Base-by-base conservation (phyloP, 805 yeast genomes). In the Candida jianshihensis region DNA sequence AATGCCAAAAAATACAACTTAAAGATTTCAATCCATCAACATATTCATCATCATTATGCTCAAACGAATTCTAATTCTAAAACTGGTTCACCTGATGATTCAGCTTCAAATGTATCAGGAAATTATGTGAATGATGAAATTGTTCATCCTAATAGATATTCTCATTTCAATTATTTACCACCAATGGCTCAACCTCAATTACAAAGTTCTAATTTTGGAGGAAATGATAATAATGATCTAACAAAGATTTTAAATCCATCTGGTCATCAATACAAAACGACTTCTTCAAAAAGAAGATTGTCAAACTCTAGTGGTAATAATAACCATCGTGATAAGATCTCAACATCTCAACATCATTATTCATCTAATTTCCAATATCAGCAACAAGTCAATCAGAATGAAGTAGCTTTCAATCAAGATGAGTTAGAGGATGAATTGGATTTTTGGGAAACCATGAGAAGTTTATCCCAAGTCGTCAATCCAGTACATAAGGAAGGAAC, bases 21-120 rank as follows among this genome's bases (percentile, higher is more conserved):
- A 30, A 68, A 73, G 31, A 67, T 87, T 12, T 78, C 87, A 4
- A 73, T 87, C 16, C 95, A 87, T 59, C 95, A 87, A 55, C 95
- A 85, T 56, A 78, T 82, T 31, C 90, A 84, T 57, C 85, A 85
- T 53, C 88, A 83, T 57, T 80, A 81, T 57, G 66, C 61, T 4
- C 46, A 46, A 24, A 48, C 64, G 16, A 74, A 71, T 36, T 73
- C 76, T 5, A 11, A 12, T 6, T 33, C 39, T 3, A 46, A 44
- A 30, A 43, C 32, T 3, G 41, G 34, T 5, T 46, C 54, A 6
- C 53, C 56, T 8, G 51, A 37, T 2, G 54, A 47, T n/a, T 46
- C 54, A 1, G 46, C 49, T 0, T 46, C 53, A 7, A 49, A 48
- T 21, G 5, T 39, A 11, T 46, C 51, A 13, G 50, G 53, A 2